A percentile compares a stretch with the other conserved stretches of the same genome.
These are phyloP conservation scores for Sclerotinia glacialis DNA, from an alignment of 2,329 filamentous ascomycete genomes.

Conservation along the genomic window DNA sequence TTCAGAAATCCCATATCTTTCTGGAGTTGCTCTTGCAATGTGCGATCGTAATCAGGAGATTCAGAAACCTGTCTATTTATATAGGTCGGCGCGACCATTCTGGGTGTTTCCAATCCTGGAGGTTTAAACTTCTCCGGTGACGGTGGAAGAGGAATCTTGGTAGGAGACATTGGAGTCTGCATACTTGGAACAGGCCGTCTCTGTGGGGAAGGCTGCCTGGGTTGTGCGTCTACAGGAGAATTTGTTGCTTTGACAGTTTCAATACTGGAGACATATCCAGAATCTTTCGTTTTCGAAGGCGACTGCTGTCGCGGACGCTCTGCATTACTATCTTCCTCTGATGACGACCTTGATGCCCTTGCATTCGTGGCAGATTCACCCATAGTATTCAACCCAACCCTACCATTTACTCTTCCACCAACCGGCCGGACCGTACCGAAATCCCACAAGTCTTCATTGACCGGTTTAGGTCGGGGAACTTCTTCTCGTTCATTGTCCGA, in stretches of 20 bases:
- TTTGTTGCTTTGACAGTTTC: slow-evolving; percentile 55
- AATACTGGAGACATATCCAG: slow-evolving; percentile 37
- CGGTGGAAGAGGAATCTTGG: slow-evolving; percentile 58
- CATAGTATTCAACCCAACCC: slow-evolving; percentile 66
- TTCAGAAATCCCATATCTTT: slow-evolving; percentile 59
- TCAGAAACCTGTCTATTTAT: slow-evolving; percentile 45
- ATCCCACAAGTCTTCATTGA: slow-evolving; percentile 91
- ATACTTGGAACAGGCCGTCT: slow-evolving; percentile 50
- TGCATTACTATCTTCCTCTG: slow-evolving; percentile 52
- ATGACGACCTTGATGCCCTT: slow-evolving; percentile 54
- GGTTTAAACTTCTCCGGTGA: slow-evolving; percentile 52
- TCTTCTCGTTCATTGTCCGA: slow-evolving; percentile 52
- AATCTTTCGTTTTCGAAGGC: slow-evolving; percentile 51
- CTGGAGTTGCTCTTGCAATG: slow-evolving; percentile 61
- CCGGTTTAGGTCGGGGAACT: slow-evolving; percentile 45
- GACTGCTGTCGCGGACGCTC: slow-evolving; percentile 52
- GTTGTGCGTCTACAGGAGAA: slow-evolving; percentile 47
- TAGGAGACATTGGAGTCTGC: slow-evolving; percentile 47
- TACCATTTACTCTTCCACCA: slow-evolving; percentile 59
- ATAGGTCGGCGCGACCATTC: slow-evolving; percentile 47
- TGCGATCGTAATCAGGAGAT: slow-evolving; percentile 59
- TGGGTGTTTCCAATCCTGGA: slow-evolving; percentile 48
- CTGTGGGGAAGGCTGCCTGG: slow-evolving; percentile 60
- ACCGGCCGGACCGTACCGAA: slow-evolving; percentile 91
- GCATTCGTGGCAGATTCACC: slow-evolving; percentile 80